Evolutionary conservation across 495 filamentous ascomycete genomes (phyloP), one percentile per base, ranked within the genome.

Genomic region (Choiromyces venosus): DNA sequence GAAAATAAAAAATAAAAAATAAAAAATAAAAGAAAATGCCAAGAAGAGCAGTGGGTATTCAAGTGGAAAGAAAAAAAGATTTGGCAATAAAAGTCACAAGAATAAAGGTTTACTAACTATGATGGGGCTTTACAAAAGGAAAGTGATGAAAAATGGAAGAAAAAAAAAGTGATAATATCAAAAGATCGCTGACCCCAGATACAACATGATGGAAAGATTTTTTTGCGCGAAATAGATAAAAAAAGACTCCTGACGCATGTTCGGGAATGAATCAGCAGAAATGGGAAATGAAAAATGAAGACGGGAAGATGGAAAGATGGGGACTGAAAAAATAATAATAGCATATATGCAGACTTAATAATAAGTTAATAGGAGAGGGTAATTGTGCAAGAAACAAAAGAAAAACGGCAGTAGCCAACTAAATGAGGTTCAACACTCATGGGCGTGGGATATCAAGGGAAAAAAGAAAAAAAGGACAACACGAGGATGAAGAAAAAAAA

Each of bases 391-490:
- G 52, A 61, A 61, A 67, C 66, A 66, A 76, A 77, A 70, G 75
- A 77, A 73, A 39, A 64, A 68, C 70, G 76, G 74, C 75, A 73
- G 75, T 64, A 71, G 75, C 75, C 75, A 77, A 46, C 74, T 77
- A 67, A 73, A 67, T 75, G 71, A 40, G 64, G 70, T 46, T 75
- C 38, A 35, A 69, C 44, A 37, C 66, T 29, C 37, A 66, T 69
- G 69, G 64, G 66, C 74, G 33, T 73, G 67, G 75, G 74, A 69
- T 68, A 76, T 71, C 65, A 67, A 67, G 44, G 71, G 61, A 72
- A 46, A 75, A 67, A 76, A 65, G 68, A 76, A 65, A 72, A 77
- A 39, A 56, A 77, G 66, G 67, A 70, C 69, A 73, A 73, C 46
- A 73, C 46, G 71, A 71, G 67, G 68, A 74, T 69, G 71, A 36